Evolutionary conservation across 169 alveolate genomes (phyloP).

Genomic region (Amoebophrya sp.): DNA sequence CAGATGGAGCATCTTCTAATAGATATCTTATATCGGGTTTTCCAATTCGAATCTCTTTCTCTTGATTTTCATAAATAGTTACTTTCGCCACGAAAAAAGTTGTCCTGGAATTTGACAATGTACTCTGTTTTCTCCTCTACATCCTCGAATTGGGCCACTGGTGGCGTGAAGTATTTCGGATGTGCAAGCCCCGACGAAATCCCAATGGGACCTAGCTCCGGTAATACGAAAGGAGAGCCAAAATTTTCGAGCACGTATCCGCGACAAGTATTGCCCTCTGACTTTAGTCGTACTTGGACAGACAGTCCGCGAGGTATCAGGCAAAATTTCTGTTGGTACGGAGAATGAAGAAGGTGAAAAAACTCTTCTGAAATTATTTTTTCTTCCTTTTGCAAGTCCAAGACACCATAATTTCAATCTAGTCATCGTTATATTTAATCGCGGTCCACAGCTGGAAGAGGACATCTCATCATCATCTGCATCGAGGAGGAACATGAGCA

Average conservation of each 20-base stretch:
- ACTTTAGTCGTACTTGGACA: neutral
- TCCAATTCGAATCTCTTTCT: too few species aligned
- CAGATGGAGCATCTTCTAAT: too few species aligned
- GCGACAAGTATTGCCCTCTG: slow-evolving; percentile 48
- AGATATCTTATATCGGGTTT: too few species aligned
- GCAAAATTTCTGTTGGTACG: slow-evolving; percentile 14
- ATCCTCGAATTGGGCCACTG: slow-evolving; percentile 61
- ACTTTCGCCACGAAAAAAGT: slow-evolving; percentile 45
- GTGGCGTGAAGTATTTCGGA: slow-evolving; percentile 63
- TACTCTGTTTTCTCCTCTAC: slow-evolving; percentile 46
- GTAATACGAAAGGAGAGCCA: slow-evolving; percentile 61
- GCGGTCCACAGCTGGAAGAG: neutral
- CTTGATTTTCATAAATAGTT: too few species aligned
- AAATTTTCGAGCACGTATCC: slow-evolving; percentile 66
- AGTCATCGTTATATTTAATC: neutral
- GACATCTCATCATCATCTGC: neutral
- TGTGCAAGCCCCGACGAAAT: slow-evolving; percentile 66
- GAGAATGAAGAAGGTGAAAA: neutral
- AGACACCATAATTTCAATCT: neutral
- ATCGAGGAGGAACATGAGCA: neutral
- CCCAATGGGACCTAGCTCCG: slow-evolving; percentile 78
- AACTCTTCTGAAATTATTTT: too few species aligned
- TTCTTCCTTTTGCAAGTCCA: neutral
- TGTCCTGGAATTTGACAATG: slow-evolving; percentile 57
- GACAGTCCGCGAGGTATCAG: slow-evolving; percentile 24